Percentiles rank a stretch among this genome's conserved stretches.
These are phyloP conservation scores for Nepenthes gracilis DNA, from an alignment of 148 eudicot genomes.

Conservation along the genomic window DNA sequence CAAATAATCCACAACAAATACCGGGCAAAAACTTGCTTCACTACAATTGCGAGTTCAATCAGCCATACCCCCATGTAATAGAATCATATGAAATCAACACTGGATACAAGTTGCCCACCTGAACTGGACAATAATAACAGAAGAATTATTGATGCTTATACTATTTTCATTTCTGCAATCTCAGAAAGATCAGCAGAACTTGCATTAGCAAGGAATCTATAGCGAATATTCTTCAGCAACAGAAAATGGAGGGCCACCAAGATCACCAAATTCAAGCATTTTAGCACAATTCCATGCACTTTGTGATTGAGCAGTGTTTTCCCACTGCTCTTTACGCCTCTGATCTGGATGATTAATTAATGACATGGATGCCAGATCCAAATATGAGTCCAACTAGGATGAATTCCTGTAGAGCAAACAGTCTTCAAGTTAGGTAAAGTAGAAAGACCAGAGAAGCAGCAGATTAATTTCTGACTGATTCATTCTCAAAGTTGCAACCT, in stretches of 20 bases:
- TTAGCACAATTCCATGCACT: slow-evolving; percentile 63
- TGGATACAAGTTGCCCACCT: background rate
- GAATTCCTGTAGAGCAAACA: slow-evolving; percentile 53
- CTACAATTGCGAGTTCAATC: too few relatives aligned
- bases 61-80: background rate
- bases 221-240: slow-evolving; percentile 95
- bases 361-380: slow-evolving; percentile 99
- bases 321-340: slow-evolving; percentile 87
- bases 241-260: slow-evolving; percentile 80
- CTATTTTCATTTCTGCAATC: slow-evolving; percentile 95
- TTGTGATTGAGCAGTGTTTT: slow-evolving; percentile 81
- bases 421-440: background rate
- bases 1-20: too few relatives aligned
- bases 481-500: too few relatives aligned
- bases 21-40: too few relatives aligned
- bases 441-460: background rate
- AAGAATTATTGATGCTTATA: slow-evolving; percentile 36
- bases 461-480: too few relatives aligned
- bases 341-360: slow-evolving; percentile 94
- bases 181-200: slow-evolving; percentile 85
- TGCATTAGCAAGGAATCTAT: slow-evolving; percentile 92
- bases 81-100: background rate
- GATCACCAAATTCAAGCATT: slow-evolving; percentile 81
- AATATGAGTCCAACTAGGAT: slow-evolving; percentile 69
- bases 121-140: background rate